These are phyloP conservation scores for Puccinellia tenuiflora DNA, from an alignment of 176 grass and related monocot genomes.

Conservation along the genomic window DNA sequence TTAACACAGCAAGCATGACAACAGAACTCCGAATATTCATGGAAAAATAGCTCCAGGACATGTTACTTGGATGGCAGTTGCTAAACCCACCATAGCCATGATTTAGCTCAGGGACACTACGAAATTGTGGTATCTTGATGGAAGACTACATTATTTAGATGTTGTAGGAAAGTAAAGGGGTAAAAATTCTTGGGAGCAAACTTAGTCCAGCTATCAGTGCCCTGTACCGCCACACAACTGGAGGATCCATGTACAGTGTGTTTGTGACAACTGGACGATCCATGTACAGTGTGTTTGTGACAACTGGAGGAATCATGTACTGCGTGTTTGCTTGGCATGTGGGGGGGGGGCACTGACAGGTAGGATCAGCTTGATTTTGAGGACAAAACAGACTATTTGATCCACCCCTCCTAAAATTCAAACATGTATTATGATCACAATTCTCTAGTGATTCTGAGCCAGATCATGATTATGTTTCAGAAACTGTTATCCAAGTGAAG, in stretches of 20 bases:
- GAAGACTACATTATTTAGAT: background rate
- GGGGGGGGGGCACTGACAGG: background rate
- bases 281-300: background rate
- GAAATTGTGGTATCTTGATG: background rate
- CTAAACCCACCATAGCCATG: background rate
- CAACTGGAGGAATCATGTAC: background rate
- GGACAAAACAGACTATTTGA: background rate
- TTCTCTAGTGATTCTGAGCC: background rate
- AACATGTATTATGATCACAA: background rate
- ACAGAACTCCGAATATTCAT: background rate
- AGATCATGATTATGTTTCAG: background rate
- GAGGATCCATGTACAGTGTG: background rate
- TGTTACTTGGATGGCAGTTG: background rate
- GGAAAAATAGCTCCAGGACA: background rate
- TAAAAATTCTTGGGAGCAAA: background rate
- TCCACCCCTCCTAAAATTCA: background rate
- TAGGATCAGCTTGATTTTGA: background rate
- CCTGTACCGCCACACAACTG: background rate
- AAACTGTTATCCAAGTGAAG: background rate
- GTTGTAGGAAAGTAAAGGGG: background rate
- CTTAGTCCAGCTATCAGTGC: background rate
- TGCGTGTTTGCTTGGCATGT: background rate
- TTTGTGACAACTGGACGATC: background rate
- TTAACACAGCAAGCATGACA: background rate
- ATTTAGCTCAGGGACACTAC: background rate